phyloP scores from a whole-genome alignment of 495 filamentous ascomycete genomes.

The Aspergillus cavernicola region DNA sequence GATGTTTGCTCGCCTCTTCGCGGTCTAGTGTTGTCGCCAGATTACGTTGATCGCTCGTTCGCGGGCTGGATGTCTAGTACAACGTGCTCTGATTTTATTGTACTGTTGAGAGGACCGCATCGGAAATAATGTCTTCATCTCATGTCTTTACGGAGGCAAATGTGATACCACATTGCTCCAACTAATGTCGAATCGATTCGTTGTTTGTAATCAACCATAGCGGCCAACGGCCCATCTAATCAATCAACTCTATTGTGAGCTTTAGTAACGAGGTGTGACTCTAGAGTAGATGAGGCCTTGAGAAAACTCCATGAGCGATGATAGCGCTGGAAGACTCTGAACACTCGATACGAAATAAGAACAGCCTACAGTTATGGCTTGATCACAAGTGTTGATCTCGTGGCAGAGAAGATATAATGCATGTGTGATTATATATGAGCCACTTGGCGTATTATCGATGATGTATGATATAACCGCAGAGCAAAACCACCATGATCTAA shows the following conservation, averaged over 20 bases:
- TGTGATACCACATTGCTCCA: neutral
- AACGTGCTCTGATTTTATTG: neutral
- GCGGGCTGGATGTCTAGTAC: neutral
- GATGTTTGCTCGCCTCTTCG: neutral
- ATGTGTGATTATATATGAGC: conserved; percentile 19
- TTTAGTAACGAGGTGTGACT: too few species aligned
- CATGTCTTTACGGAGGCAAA: neutral
- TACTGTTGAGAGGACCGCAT: neutral
- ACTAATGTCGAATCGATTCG: neutral
- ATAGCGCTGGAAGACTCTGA: too few species aligned
- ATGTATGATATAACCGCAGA: conserved; percentile 20
- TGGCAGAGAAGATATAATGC: conserved; percentile 10
- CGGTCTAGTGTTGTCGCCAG: neutral
- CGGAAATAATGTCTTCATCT: neutral
- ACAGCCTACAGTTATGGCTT: too few species aligned
- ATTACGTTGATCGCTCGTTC: neutral
- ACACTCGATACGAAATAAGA: too few species aligned
- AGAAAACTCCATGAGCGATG: too few species aligned
- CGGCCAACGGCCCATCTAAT: neutral
- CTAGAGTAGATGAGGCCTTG: too few species aligned
- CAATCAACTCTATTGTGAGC: neutral
- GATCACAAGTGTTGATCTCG: too few species aligned
- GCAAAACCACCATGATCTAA: conserved; percentile 20
- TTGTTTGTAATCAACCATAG: neutral
- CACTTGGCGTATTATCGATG: conserved; percentile 18